Evolutionary conservation across 306 rosid genomes (phyloP).

Genomic region (Pterocarpus santalinus): DNA sequence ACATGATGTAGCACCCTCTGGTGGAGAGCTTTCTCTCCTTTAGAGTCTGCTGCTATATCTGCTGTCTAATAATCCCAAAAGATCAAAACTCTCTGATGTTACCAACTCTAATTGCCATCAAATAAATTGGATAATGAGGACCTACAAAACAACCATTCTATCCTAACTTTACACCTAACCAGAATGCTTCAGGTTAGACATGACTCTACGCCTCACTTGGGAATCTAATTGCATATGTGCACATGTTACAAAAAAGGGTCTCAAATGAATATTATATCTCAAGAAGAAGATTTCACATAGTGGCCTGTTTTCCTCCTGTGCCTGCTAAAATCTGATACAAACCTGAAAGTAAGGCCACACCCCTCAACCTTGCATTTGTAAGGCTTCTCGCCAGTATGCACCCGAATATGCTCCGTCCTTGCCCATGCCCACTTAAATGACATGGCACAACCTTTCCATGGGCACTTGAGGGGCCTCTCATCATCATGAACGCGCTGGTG

Average conservation of each 20-base stretch:
- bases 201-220: slow-evolving; percentile 42
- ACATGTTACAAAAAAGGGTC: slow-evolving; percentile 37
- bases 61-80: slow-evolving; percentile 40
- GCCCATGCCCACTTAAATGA: slow-evolving; percentile 99
- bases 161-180: slow-evolving; percentile 63
- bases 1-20: slow-evolving; percentile 37
- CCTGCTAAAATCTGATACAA: slow-evolving; percentile 92
- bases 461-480: slow-evolving; percentile 93
- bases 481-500: slow-evolving; percentile 94
- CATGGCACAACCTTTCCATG: slow-evolving; percentile 98
- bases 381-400: slow-evolving; percentile 97
- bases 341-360: slow-evolving; percentile 93
- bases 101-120: slow-evolving; percentile 47
- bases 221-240: slow-evolving; percentile 56
- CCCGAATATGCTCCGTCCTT: slow-evolving; percentile 92
- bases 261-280: slow-evolving; percentile 45
- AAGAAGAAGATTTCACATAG: slow-evolving; percentile 60
- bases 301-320: slow-evolving; percentile 96
- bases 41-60: slow-evolving; percentile 40
- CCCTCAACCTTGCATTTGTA: slow-evolving; percentile 87
- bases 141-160: slow-evolving; percentile 57
- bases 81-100: slow-evolving; percentile 45
- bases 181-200: slow-evolving; percentile 50
- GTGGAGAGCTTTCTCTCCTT: slow-evolving; percentile 52
- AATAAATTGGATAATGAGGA: slow-evolving; percentile 51